Evolutionary conservation across 352 stramenopile genomes (phyloP).

Genomic region (Phytopythium mirpurense): DNA sequence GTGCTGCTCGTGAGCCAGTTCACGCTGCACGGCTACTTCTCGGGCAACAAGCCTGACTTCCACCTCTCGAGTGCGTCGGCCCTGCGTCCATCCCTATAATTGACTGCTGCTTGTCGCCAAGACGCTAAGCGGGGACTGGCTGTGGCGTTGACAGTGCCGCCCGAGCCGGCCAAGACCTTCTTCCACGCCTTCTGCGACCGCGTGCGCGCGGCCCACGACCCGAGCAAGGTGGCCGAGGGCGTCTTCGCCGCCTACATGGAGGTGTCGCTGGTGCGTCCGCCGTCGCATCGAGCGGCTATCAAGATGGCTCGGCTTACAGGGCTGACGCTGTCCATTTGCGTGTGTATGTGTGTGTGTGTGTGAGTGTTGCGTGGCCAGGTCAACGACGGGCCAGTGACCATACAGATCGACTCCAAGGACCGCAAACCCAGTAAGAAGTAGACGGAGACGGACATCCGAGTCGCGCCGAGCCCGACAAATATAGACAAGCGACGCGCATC

Average conservation of each 20-base stretch:
- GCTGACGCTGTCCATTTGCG: too few relatives aligned
- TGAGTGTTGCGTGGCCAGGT: constrained; percentile 24
- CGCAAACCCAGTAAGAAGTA: constrained; percentile 45
- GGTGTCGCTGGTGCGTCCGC: constrained; percentile 58
- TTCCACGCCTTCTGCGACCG: constrained; percentile 71
- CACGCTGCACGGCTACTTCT: constrained; percentile 76
- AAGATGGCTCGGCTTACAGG: too few relatives aligned
- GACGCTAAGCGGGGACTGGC: too few relatives aligned
- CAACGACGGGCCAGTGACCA: constrained; percentile 81
- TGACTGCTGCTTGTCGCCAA: neutral
- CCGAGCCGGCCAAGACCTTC: constrained; percentile 58
- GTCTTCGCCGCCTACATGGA: constrained; percentile 86
- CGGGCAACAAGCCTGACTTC: constrained; percentile 85
- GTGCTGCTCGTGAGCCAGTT: constrained; percentile 88
- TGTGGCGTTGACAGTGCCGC: constrained; percentile 42
- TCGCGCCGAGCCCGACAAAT: neutral
- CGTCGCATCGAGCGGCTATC: too few relatives aligned
- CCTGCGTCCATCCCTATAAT: neutral
- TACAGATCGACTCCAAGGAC: constrained; percentile 81
- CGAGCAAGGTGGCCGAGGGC: constrained; percentile 71
- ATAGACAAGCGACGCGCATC: too few relatives aligned
- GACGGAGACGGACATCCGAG: neutral
- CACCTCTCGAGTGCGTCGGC: constrained; percentile 68
- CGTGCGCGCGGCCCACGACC: constrained; percentile 47
- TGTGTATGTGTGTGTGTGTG: too few relatives aligned